phyloP scores from a whole-genome alignment of 345 rosid species.

The Firmiana major region DNA sequence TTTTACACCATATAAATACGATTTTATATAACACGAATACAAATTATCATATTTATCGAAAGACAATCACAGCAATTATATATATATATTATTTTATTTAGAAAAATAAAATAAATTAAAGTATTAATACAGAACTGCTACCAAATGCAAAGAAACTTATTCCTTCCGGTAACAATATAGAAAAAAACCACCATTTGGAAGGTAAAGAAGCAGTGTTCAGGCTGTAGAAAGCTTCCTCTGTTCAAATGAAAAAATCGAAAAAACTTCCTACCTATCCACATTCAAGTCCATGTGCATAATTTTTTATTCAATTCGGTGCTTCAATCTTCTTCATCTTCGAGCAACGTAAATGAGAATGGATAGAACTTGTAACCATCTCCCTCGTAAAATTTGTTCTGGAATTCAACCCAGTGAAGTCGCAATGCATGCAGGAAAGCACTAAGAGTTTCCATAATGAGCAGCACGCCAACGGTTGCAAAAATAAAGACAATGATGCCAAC shows the following conservation, averaged over 20 bases:
- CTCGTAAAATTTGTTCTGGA: conserved; percentile 92
- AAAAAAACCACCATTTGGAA: conserved; percentile 19
- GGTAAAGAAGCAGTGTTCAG: conserved; percentile 19
- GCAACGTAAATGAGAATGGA: conserved; percentile 64
- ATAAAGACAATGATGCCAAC: conserved; percentile 70
- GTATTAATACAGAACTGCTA: conserved; percentile 24
- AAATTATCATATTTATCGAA: too few species aligned
- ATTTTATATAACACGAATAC: too few species aligned
- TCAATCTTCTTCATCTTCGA: conserved; percentile 61
- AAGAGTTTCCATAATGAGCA: conserved; percentile 96
- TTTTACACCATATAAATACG: too few species aligned
- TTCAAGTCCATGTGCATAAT: not conserved
- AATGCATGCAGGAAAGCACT: conserved; percentile 94
- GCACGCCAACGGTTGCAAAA: conserved; percentile 84
- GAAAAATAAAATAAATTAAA: conserved; percentile 29
- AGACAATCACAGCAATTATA: not conserved
- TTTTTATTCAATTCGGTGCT: not conserved
- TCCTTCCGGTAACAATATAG: conserved; percentile 26
- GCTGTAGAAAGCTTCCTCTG: conserved; percentile 14
- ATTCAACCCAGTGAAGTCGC: conserved; percentile 99
- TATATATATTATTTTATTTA: not conserved
- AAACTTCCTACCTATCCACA: conserved; percentile 24
- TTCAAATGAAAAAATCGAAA: conserved; percentile 34
- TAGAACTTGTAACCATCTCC: conserved; percentile 90
- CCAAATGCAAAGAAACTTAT: conserved; percentile 22